A percentile compares a stretch with the other conserved stretches of the same genome.
Conservation (phyloP, 192 early-diverging fungal genomes). For the Haplosporangium gracile region DNA sequence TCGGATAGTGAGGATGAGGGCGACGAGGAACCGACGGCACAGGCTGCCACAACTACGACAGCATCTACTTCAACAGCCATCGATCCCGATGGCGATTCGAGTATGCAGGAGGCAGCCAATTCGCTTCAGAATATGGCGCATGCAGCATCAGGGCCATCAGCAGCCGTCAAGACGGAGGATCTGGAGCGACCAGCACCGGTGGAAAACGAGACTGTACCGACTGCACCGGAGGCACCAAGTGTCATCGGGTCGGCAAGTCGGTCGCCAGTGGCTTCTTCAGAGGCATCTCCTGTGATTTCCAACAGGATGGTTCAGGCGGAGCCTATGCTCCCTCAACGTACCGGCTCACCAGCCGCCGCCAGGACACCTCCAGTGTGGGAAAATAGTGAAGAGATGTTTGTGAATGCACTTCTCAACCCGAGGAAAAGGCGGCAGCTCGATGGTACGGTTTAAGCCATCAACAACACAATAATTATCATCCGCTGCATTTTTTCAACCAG, state of each 20-base stretch:
- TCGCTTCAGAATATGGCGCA: conserved; percentile 40
- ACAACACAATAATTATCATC: conserved; percentile 8
- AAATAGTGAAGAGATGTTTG: conserved; percentile 22
- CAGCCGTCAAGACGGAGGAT: conserved; percentile 46
- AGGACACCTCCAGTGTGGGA: conserved; percentile 8
- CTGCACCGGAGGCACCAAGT: conserved; percentile 27
- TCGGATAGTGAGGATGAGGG: conserved; percentile 64
- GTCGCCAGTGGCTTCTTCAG: conserved; percentile 34
- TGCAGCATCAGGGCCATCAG: neutral
- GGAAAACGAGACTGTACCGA: neutral
- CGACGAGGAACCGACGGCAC: neutral
- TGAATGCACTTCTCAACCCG: conserved; percentile 35
- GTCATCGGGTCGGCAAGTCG: conserved; percentile 19
- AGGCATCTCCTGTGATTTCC: conserved; percentile 25
- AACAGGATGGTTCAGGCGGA: conserved; percentile 37
- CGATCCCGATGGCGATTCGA: conserved; percentile 30
- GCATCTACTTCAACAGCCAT: neutral
- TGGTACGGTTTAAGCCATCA: conserved; percentile 23
- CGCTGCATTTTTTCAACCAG: conserved; percentile 9
- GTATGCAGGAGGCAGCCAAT: conserved; percentile 35
- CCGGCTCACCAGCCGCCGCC: neutral
- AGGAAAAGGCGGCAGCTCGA: conserved; percentile 45
- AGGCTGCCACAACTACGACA: neutral
- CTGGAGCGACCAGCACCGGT: conserved; percentile 26
- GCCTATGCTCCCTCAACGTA: neutral